phyloP scores from a whole-genome alignment of 495 filamentous ascomycete genomes.

The Penicillium waksmanii region DNA sequence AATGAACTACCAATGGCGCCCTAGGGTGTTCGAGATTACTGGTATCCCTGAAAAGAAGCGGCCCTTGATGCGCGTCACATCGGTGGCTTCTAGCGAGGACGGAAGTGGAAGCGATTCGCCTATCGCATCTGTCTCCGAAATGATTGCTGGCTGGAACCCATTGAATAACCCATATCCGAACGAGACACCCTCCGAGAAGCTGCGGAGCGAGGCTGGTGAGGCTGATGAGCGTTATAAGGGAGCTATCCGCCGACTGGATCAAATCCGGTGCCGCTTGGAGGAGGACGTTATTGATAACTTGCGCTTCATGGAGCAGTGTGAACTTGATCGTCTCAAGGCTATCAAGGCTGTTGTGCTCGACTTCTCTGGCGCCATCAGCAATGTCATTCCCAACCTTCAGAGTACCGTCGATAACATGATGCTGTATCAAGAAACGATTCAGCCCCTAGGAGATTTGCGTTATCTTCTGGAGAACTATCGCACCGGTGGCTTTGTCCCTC shows the following conservation, averaged over 20 bases:
- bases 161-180: conserved; percentile 87
- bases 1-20: conserved; percentile 96
- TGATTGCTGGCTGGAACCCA: conserved; percentile 88
- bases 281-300: conserved; percentile 92
- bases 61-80: conserved; percentile 69
- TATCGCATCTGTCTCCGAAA: conserved; percentile 80
- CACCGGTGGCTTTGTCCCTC: conserved; percentile 88
- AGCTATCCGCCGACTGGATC: conserved; percentile 80
- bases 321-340: conserved; percentile 92
- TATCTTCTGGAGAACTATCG: conserved; percentile 98
- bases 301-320: conserved; percentile 96
- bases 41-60: conserved; percentile 88
- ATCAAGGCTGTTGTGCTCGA: conserved; percentile 98
- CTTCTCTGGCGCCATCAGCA: conserved; percentile 96
- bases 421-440: conserved; percentile 97
- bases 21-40: conserved; percentile 84
- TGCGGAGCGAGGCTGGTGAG: conserved; percentile 87
- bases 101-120: conserved; percentile 68
- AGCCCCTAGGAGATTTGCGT: conserved; percentile 85
- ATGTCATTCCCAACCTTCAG: conserved; percentile 95
- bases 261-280: conserved; percentile 89
- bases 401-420: conserved; percentile 97
- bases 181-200: conserved; percentile 83
- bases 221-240: conserved; percentile 93
- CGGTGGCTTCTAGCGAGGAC: conserved; percentile 59